Evolutionary conservation across 2,329 filamentous ascomycete genomes (phyloP).

Genomic region (Verticillium zaregamsianum): DNA sequence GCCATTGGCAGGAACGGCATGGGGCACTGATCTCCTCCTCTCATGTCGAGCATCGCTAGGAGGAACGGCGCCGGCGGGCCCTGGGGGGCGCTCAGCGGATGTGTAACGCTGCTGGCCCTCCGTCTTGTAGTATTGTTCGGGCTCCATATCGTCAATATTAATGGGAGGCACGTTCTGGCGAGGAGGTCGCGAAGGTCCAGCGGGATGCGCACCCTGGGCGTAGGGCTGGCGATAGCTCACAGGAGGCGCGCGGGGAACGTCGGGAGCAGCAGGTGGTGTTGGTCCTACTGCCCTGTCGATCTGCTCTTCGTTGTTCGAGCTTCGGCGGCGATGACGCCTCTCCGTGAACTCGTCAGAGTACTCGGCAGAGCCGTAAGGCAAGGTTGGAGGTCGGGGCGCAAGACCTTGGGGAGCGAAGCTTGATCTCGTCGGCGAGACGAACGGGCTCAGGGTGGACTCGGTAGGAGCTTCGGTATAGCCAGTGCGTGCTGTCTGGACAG

Average conservation of each 20-base stretch:
- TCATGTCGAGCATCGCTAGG: not conserved
- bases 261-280: slow-evolving; percentile 50
- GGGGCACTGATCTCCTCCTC: not conserved
- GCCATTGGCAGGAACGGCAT: not conserved
- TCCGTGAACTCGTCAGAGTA: slow-evolving; percentile 38
- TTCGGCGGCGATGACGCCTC: slow-evolving; percentile 37
- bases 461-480: slow-evolving; percentile 42
- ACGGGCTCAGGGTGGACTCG: slow-evolving; percentile 53
- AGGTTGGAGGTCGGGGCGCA: slow-evolving; percentile 55
- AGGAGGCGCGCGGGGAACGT: slow-evolving; percentile 56
- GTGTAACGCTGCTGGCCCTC: not conserved
- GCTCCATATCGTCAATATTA: slow-evolving; percentile 3
- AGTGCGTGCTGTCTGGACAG: slow-evolving; percentile 49
- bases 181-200: slow-evolving; percentile 23
- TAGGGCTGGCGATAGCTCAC: slow-evolving; percentile 50
- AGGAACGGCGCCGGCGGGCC: not conserved
- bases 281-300: slow-evolving; percentile 28
- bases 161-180: slow-evolving; percentile 9
- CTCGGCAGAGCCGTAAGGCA: slow-evolving; percentile 40
- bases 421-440: slow-evolving; percentile 49
- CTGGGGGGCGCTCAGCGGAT: not conserved
- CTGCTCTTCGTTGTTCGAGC: slow-evolving; percentile 28
- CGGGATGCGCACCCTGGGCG: slow-evolving; percentile 29
- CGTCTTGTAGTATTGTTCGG: slow-evolving; percentile 27
- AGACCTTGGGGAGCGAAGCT: slow-evolving; percentile 48